Conservation (phyloP, 495 filamentous ascomycete species). For the Neurospora terricola region DNA sequence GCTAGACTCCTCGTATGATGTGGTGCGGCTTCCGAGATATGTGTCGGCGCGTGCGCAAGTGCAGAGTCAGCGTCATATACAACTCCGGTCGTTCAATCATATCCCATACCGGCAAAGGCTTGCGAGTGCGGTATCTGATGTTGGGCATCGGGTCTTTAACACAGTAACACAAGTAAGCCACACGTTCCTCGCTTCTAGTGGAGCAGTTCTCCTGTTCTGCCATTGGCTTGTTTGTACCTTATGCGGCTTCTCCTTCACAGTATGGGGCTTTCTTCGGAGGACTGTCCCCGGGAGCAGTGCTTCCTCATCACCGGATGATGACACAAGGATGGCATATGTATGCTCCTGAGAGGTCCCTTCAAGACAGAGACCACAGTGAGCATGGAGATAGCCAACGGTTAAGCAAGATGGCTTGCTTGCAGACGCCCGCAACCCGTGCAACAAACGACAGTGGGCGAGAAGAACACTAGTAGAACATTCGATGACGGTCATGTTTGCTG, state of each 20-base stretch:
- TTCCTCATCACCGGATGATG: not conserved
- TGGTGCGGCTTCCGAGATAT: conserved; percentile 1
- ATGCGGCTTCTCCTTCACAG: not conserved
- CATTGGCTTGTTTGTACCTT: not conserved
- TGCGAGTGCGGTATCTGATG: not conserved
- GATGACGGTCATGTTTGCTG: not conserved
- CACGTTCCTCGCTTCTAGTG: not conserved
- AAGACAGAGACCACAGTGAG: not conserved
- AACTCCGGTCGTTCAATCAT: not conserved
- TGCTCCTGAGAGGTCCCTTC: not conserved
- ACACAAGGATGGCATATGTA: not conserved
- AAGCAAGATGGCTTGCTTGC: not conserved
- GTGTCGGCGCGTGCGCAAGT: not conserved
- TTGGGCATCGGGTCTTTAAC: conserved; percentile 6
- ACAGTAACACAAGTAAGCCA: not conserved
- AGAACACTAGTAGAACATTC: not conserved
- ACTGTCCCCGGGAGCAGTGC: not conserved
- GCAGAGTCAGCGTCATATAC: not conserved
- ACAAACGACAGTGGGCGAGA: not conserved
- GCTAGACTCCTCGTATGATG: not conserved
- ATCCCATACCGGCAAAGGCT: not conserved
- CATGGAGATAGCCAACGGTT: not conserved
- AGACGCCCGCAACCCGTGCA: not conserved
- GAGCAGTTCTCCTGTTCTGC: not conserved
- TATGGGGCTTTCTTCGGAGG: not conserved